These are phyloP conservation scores for Alternaria rosae DNA, from an alignment of 2,329 filamentous ascomycete genomes.

Conservation along the genomic window DNA sequence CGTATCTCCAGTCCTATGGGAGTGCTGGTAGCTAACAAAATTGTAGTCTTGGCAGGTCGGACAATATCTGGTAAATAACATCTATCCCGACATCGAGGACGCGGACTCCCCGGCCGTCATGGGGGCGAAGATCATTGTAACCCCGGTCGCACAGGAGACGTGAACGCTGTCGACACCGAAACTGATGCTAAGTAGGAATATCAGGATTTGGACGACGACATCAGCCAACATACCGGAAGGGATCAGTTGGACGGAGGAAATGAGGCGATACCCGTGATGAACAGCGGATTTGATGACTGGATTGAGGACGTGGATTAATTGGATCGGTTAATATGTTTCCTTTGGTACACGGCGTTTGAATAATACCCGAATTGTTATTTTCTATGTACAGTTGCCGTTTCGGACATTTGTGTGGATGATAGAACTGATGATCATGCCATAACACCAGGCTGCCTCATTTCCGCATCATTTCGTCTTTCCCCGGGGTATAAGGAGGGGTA, in stretches of 20 bases:
- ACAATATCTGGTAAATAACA: slow-evolving; percentile 19
- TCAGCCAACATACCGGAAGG: not conserved
- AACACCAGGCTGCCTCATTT: not conserved
- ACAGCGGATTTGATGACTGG: not conserved
- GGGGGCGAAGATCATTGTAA: slow-evolving; percentile 9
- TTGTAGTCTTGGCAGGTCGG: slow-evolving; percentile 20
- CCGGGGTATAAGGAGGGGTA: not conserved
- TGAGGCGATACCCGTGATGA: not conserved
- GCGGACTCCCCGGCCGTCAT: slow-evolving; percentile 6
- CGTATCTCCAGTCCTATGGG: too few relatives aligned
- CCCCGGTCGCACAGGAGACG: slow-evolving; percentile 1
- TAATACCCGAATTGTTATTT: slow-evolving; percentile 4
- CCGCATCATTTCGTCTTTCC: not conserved
- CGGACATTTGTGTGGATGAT: not conserved
- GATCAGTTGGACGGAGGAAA: not conserved
- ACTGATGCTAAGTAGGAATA: slow-evolving; percentile 7
- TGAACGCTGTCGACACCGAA: slow-evolving; percentile 2
- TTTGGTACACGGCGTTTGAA: not conserved
- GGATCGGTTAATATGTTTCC: not conserved
- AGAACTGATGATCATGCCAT: not conserved
- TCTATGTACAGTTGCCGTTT: not conserved
- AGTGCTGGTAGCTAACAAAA: not conserved
- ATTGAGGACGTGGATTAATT: slow-evolving; percentile 1
- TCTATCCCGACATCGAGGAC: slow-evolving; percentile 17
- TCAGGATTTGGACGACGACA: not conserved